A percentile compares a stretch with the other conserved stretches of the same genome.
These are phyloP conservation scores for Drechslerella coelobrocha DNA, from an alignment of 2,329 filamentous ascomycete genomes.

Conservation along the genomic window DNA sequence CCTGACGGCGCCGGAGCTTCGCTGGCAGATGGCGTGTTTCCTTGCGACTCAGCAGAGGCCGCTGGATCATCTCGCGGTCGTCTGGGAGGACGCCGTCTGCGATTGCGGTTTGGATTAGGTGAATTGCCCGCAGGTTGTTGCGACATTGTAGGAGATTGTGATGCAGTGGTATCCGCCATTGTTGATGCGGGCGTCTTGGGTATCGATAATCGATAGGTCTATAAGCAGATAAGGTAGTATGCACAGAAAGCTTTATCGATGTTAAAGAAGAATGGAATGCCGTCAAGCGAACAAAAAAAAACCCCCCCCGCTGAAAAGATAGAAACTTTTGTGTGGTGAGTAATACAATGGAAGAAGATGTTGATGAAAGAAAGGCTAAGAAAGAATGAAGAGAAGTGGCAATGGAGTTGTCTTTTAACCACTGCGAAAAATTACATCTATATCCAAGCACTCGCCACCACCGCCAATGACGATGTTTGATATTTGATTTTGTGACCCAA, in stretches of 20 bases:
- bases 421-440: background rate
- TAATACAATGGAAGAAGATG: background rate
- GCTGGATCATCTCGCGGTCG: conserved; percentile 28
- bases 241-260: too few relatives aligned
- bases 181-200: conserved; percentile 9
- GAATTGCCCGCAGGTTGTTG: conserved; percentile 11
- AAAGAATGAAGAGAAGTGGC: too few relatives aligned
- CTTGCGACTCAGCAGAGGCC: conserved; percentile 33
- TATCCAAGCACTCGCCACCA: background rate
- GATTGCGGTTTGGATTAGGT: conserved; percentile 28
- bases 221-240: too few relatives aligned
- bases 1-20: conserved; percentile 7
- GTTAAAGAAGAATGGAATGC: too few relatives aligned
- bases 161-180: conserved; percentile 28
- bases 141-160: conserved; percentile 5
- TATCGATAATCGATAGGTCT: too few relatives aligned
- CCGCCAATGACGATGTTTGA: background rate
- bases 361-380: background rate
- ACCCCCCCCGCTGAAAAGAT: too few relatives aligned
- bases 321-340: background rate
- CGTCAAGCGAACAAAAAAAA: background rate
- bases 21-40: conserved; percentile 11
- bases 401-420: too few relatives aligned
- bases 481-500: background rate
- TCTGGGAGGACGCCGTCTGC: conserved; percentile 27